Evolutionary conservation across 1,284 basidiomycete species (phyloP), one percentile per base, ranked within the genome.

Genomic region (Gomphus bonarii): DNA sequence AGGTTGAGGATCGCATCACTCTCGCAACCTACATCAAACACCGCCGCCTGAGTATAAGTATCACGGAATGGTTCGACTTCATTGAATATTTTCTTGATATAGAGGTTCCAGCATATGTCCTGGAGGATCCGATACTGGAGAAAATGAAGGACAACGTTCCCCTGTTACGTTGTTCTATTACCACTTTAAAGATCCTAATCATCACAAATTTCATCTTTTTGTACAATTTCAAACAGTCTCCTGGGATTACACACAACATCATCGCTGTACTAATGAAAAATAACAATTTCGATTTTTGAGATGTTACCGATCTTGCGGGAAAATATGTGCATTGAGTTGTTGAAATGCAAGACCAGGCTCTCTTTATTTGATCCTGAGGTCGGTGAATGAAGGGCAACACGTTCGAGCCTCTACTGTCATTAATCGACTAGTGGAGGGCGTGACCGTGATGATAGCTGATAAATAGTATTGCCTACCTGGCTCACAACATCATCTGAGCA

Each of bases 201-300:
- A 56, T 62, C 74, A 47, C 67, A 72, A 58, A n/a, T n/a, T n/a
- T n/a, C n/a, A n/a, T n/a, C n/a, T n/a, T n/a, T n/a, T n/a, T n/a
- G n/a, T n/a, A n/a, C 65, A 74, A 74, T 57, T 68, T 71, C 49
- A 73, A 75, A 58, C 73, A 74, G 61, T 65, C 71, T 2, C 66
- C 63, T 65, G 72, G 72, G 47, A 73, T 74, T 59, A 73, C 68
- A 20, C 22, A 22, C 42, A 44, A 44, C 20, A 7, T 44, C 9
- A 18, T 44, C 42, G 20, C 42, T n/a, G n/a, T 73, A 74, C 63
- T 66, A 50, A 69, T 68, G 65, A 57, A 50, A 55, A 63, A 55
- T 46, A 20, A 66, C 43, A 60, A 60, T n/a, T 50, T 65, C 35
- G 33, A 57, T 9, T 59, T 69, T n/a, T 68, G 69, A 57, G 61